Evolutionary conservation across 2,329 filamentous ascomycete species (phyloP).

Genomic region (Hypoxylon sp.): DNA sequence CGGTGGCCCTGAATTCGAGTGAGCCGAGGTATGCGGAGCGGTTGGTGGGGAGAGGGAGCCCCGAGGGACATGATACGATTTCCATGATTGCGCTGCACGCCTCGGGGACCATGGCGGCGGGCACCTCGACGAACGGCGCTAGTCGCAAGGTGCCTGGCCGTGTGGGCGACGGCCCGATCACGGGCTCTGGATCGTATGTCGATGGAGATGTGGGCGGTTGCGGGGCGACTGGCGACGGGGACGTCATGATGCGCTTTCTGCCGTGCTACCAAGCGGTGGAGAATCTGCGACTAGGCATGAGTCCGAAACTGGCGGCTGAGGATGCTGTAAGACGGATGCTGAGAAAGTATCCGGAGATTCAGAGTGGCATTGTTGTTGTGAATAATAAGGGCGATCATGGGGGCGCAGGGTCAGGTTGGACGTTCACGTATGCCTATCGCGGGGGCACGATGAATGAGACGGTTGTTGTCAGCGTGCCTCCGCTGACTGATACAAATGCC

Average conservation of each 20-base stretch:
- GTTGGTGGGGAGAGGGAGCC: slow-evolving; percentile 28
- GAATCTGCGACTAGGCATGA: slow-evolving; percentile 65
- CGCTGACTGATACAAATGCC: slow-evolving; percentile 42
- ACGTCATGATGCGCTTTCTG: slow-evolving; percentile 71
- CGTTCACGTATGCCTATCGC: slow-evolving; percentile 68
- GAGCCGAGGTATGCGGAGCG: slow-evolving; percentile 39
- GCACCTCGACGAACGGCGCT: slow-evolving; percentile 70
- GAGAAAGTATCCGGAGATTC: slow-evolving; percentile 61
- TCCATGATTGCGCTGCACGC: slow-evolving; percentile 65
- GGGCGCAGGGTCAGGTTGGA: slow-evolving; percentile 68
- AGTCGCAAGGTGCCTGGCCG: slow-evolving; percentile 69
- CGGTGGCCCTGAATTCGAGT: slow-evolving; percentile 48
- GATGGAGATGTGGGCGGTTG: slow-evolving; percentile 69
- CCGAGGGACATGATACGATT: slow-evolving; percentile 66
- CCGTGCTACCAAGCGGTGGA: slow-evolving; percentile 72
- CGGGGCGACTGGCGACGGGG: slow-evolving; percentile 70
- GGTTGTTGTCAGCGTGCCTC: slow-evolving; percentile 61
- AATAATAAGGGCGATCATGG: slow-evolving; percentile 65
- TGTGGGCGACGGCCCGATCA: slow-evolving; percentile 70
- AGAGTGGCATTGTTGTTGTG: slow-evolving; percentile 67
- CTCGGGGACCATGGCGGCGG: slow-evolving; percentile 66
- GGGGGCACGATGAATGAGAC: slow-evolving; percentile 64
- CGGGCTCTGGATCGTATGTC: slow-evolving; percentile 69
- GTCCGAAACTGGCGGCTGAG: slow-evolving; percentile 64
- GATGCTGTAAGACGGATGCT: slow-evolving; percentile 67